These are phyloP conservation scores for Paramarasmius palmivorus DNA, from an alignment of 1,284 basidiomycete genomes.

Conservation along the genomic window DNA sequence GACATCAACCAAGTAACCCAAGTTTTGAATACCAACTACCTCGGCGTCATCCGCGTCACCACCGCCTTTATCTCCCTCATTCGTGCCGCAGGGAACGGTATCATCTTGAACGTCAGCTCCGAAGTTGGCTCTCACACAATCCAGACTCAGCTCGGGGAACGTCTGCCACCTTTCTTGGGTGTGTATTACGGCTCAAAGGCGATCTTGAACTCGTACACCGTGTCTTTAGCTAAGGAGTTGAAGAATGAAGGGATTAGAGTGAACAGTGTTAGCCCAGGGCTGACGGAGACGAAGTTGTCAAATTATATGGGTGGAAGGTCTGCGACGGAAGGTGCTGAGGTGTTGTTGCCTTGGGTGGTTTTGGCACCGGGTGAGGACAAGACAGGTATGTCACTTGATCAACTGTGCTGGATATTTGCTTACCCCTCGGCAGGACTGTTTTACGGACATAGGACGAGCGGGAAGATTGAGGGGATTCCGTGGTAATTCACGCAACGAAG, in stretches of 20 bases:
- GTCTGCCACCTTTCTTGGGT: background rate
- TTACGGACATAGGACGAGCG: too few species aligned
- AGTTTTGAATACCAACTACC: conserved; percentile 38
- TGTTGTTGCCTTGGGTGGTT: conserved; percentile 36
- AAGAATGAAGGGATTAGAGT: conserved; percentile 29
- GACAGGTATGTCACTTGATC: conserved; percentile 2
- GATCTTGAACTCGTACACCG: conserved; percentile 16
- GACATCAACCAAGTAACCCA: conserved; percentile 32
- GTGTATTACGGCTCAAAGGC: conserved; percentile 19
- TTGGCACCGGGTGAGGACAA: conserved; percentile 28
- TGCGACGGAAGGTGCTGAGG: conserved; percentile 32
- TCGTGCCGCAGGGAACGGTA: conserved; percentile 19
- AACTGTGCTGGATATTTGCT: too few species aligned
- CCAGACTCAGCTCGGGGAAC: background rate
- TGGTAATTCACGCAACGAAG: too few species aligned
- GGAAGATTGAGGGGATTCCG: too few species aligned
- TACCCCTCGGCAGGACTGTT: too few species aligned
- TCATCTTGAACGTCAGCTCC: conserved; percentile 22
- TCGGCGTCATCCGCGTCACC: conserved; percentile 38
- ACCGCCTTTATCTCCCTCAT: conserved; percentile 36
- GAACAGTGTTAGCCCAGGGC: conserved; percentile 39
- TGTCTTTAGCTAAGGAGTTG: conserved; percentile 16
- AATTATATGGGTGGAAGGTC: conserved; percentile 36
- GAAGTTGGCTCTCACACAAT: conserved; percentile 17
- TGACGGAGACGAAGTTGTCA: conserved; percentile 43